Conservation (phyloP, 192 early-diverging fungal species). For the Backusella tarrabulga region DNA sequence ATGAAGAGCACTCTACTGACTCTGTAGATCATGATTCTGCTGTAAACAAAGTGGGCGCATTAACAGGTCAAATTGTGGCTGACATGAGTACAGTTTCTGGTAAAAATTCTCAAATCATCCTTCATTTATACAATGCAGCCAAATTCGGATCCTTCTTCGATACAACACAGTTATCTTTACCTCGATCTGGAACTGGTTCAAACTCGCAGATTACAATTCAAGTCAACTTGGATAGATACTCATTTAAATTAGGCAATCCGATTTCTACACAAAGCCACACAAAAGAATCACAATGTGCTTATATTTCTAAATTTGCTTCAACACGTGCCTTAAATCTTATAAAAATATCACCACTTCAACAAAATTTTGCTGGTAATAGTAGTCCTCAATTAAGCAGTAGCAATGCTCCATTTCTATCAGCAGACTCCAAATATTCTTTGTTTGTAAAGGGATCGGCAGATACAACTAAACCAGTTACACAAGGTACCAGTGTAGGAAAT, state of each 20-base stretch:
- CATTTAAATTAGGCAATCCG: neutral
- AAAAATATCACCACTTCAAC: neutral
- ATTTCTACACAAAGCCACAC: neutral
- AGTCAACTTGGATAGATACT: neutral
- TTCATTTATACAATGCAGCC: neutral
- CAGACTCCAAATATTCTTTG: too few relatives aligned
- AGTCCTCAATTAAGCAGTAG: too few relatives aligned
- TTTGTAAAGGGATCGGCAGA: too few relatives aligned
- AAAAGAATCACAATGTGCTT: neutral
- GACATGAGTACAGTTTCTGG: neutral
- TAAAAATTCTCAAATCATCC: neutral
- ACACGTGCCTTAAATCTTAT: neutral
- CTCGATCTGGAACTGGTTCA: neutral
- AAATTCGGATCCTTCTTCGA: neutral
- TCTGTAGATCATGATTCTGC: neutral
- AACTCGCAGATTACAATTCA: neutral
- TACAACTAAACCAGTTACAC: neutral
- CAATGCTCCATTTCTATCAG: too few relatives aligned
- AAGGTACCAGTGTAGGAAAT: neutral
- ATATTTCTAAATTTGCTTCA: neutral
- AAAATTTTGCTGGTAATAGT: too few relatives aligned
- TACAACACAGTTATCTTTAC: neutral
- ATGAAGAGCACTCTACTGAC: neutral
- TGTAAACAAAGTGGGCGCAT: neutral
- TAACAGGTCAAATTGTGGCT: neutral